Base-by-base conservation (phyloP, 371 early-diverging fungal genomes). In the Mortierella sp. region DNA sequence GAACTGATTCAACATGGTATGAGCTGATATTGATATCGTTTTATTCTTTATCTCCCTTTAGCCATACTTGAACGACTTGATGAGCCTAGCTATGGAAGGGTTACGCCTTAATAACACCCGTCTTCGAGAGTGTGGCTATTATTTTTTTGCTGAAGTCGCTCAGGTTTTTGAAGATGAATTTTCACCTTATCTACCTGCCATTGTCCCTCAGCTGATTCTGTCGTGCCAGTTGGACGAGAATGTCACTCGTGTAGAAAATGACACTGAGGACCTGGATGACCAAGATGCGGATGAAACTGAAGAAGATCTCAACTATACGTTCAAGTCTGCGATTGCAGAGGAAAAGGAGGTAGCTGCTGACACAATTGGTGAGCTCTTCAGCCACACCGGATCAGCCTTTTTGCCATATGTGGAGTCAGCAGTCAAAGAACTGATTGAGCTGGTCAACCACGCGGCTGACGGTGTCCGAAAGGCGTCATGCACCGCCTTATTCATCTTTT, bases 341-440 rank as follows among this genome's bases (percentile, higher is more conserved):
- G 97, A 97, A 80, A 97, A 97, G 86, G 96, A 96, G 75, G 92
- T 94, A 59, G 96, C 97, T 19, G 93, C 93, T 32, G 95, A 95
- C 74, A 94, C 94, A 2, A 87, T 94, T 53, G 96, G 94, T 57
- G 95, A 96, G 77, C 76, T 97, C 33, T 96, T 97, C 85, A 90
- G 90, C 63, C 90, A 92, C 69, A 94, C 97, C 1, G 79, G 88
- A 5, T 61, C 87, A 0, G 88, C 91, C 53, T 97, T 96, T 77
- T 81, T 97, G 85, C 96, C 97, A 4, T 96, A 95, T 70, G 91
- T 96, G n/a, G 92, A 93, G 60, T 78, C 87, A 24, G 85, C 90
- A 33, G 84, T 95, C 22, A 85, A 90, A 58, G 91, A 91, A 53
- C 78, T 95, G 65, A 74, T 91, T 24, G 77, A 86, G 40, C 84